These are phyloP conservation scores for Russula brevipes DNA, from an alignment of 768 basidiomycete genomes.

Conservation along the genomic window DNA sequence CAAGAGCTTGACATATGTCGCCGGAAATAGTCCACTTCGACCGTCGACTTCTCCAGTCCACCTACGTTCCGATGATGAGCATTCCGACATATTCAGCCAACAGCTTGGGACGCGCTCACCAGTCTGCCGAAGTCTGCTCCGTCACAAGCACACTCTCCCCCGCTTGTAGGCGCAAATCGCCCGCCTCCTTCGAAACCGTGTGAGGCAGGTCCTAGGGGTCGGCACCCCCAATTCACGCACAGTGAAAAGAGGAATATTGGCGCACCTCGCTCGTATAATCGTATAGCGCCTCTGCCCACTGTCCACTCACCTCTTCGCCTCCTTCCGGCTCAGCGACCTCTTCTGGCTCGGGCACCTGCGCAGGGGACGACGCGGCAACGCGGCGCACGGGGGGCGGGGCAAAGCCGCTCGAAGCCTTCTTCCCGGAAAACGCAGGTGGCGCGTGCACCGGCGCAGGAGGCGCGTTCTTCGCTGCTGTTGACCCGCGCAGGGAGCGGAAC, in stretches of 20 bases:
- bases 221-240: neutral
- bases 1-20: conserved; percentile 19
- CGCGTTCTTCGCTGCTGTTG: conserved; percentile 39
- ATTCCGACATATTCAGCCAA: neutral
- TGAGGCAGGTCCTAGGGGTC: neutral
- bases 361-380: neutral
- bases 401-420: conserved; percentile 38
- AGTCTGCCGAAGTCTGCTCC: conserved; percentile 67
- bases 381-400: conserved; percentile 49
- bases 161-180: conserved; percentile 56
- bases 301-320: conserved; percentile 44
- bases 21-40: conserved; percentile 24
- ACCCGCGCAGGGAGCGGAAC: conserved; percentile 43
- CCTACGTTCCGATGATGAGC: conserved; percentile 15
- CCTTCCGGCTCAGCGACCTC: conserved; percentile 28
- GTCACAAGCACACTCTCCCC: conserved; percentile 57
- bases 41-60: conserved; percentile 23
- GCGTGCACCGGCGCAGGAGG: conserved; percentile 34
- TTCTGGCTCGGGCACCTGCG: conserved; percentile 12
- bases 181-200: conserved; percentile 49
- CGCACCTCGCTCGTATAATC: conserved; percentile 63
- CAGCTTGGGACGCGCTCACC: conserved; percentile 41
- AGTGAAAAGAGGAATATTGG: neutral
- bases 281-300: conserved; percentile 77
- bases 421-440: conserved; percentile 37